Base-by-base conservation (phyloP, 192 early-diverging fungal species). In the Coemansia sp. region DNA sequence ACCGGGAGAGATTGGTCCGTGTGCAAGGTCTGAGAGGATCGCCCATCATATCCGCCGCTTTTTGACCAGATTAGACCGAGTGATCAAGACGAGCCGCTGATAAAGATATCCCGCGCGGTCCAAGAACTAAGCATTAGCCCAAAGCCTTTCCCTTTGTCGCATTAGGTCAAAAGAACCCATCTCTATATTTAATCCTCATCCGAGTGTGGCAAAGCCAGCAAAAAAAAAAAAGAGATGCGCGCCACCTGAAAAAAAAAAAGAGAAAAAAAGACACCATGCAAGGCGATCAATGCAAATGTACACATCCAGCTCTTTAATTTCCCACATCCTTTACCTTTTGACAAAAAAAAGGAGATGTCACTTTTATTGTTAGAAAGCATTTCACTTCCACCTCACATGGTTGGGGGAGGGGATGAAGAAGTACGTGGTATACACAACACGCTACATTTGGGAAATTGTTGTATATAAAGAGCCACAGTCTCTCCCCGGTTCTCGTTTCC, bases 221-320 rank as follows among this genome's bases (percentile, higher is more conserved):
- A 49, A 49, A 19, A 13, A 49, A 49, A 49, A 19, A 13, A 26
- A 1, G 26, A 26, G 35, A 37, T 37, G 35, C 7, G 6, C 35
- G 35, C 35, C 35, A 37, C 35, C 35, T 8, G 35, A 37, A 37
- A 49, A 49, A 49, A 46, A 17, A 43, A 46, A 17, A 43, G 6
- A 46, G n/a, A 46, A 21, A 49, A 49, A 49, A 21, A 21, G 47
- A 49, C 47, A 49, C 10, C 47, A 49, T 49, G 47, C 47, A 49
- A 49, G 47, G 47, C 47, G 47, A 49, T 49, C 47, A 16, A 42
- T 42, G 40, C 40, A 42, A 42, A 14, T 1, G 47, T 9, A n/a
- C 19, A n/a, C 47, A 37, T 37, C 35, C 35, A 42, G 40, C 9
- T 49, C 47, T 49, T 49, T 49, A 19, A 49, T 49, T 10, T 49